A percentile compares a stretch with the other conserved stretches of the same genome.
These are phyloP conservation scores for Zopfia rhizophila DNA, from an alignment of 2,329 filamentous ascomycete genomes.

Conservation along the genomic window DNA sequence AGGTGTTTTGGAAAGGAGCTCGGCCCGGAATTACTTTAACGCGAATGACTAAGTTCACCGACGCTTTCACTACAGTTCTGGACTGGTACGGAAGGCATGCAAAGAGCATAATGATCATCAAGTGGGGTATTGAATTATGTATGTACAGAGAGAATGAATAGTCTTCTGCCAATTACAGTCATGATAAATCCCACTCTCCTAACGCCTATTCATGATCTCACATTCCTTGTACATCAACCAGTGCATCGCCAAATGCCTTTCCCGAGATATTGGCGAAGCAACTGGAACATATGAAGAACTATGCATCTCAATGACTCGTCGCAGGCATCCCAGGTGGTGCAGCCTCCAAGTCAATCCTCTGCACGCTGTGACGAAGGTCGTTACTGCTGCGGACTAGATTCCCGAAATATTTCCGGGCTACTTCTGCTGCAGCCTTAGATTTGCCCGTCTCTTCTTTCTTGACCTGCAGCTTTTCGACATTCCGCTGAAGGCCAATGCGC, in stretches of 20 bases:
- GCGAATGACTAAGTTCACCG: no score
- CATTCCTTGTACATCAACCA: not conserved
- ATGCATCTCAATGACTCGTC: conserved; percentile 27
- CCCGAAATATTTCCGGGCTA: conserved; percentile 88
- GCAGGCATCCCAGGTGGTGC: conserved; percentile 56
- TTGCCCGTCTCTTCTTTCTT: conserved; percentile 87
- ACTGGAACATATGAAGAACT: no score
- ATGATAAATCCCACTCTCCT: conserved; percentile 23
- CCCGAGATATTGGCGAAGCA: no score
- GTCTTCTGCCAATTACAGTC: conserved; percentile 21
- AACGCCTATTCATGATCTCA: conserved; percentile 26
- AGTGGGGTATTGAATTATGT: conserved; percentile 48
- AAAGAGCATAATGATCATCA: conserved; percentile 17
- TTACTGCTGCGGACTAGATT: conserved; percentile 77
- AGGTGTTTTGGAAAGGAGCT: conserved; percentile 26
- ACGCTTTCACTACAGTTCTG: no score
- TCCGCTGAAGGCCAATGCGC: conserved; percentile 82
- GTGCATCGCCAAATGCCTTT: not conserved
- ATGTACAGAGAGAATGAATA: conserved; percentile 29
- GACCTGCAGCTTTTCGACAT: conserved; percentile 81
- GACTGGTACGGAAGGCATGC: conserved; percentile 6
- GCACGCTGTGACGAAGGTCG: conserved; percentile 61
- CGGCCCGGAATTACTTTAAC: no score
- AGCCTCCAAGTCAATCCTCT: conserved; percentile 63
- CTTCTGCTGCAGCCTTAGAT: conserved; percentile 82